Percentiles rank a stretch among this genome's conserved stretches.
These are phyloP conservation scores for Dothideomycetes sp. DNA, from an alignment of 2,329 filamentous ascomycete species.

Conservation along the genomic window DNA sequence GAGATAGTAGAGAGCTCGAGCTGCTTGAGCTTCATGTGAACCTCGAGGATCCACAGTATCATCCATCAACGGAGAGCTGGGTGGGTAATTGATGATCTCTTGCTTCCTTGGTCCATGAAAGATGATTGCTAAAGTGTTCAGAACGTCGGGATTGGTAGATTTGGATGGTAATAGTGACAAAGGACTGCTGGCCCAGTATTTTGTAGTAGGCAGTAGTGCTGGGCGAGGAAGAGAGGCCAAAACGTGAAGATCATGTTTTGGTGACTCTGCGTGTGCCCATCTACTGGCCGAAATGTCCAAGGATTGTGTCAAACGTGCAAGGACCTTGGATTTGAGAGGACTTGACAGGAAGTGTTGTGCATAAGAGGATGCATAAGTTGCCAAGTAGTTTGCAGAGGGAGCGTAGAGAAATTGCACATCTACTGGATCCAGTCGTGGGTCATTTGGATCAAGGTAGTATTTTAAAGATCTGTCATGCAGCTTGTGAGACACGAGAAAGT, in stretches of 20 bases:
- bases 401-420: slow-evolving; percentile 46
- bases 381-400: slow-evolving; percentile 48
- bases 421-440: slow-evolving; percentile 36
- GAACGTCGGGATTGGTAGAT: slow-evolving; percentile 43
- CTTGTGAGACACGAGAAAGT: slow-evolving; percentile 43
- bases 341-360: slow-evolving; percentile 46
- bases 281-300: slow-evolving; percentile 36
- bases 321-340: slow-evolving; percentile 35
- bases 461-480: slow-evolving; percentile 43
- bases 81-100: slow-evolving; percentile 29
- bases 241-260: slow-evolving; percentile 48
- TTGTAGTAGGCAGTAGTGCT: slow-evolving; percentile 38
- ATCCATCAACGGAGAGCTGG: slow-evolving; percentile 20
- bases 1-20: slow-evolving; percentile 46
- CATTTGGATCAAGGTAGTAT: slow-evolving; percentile 44
- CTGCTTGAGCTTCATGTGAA: slow-evolving; percentile 39
- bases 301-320: slow-evolving; percentile 38
- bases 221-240: slow-evolving; percentile 48
- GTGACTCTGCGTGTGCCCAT: slow-evolving; percentile 46
- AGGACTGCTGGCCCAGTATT: slow-evolving; percentile 29
- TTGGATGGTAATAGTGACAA: slow-evolving; percentile 44
- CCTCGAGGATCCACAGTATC: slow-evolving; percentile 16
- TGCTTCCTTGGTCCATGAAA: slow-evolving; percentile 43
- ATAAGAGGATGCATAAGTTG: slow-evolving; percentile 46
- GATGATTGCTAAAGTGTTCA: slow-evolving; percentile 46